These are phyloP conservation scores for Crepidotus variabilis DNA, from an alignment of 768 basidiomycete genomes.

Conservation along the genomic window DNA sequence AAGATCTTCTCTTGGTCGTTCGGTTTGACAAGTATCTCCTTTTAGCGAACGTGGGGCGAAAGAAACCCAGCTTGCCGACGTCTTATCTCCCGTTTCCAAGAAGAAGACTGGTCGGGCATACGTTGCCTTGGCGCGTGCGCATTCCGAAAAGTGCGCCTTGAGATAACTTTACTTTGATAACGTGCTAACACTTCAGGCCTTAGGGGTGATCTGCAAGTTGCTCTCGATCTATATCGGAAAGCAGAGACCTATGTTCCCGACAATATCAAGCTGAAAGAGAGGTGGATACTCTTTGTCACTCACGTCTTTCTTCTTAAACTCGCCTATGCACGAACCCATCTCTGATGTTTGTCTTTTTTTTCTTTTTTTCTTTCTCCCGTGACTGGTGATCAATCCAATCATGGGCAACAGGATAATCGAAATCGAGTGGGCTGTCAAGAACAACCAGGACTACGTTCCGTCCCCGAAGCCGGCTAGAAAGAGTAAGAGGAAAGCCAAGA, in stretches of 20 bases:
- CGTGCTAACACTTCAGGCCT: constrained; percentile 3
- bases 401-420: constrained; percentile 66
- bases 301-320: constrained; percentile 60
- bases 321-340: constrained; percentile 29
- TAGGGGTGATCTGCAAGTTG: constrained; percentile 78
- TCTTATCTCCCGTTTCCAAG: constrained; percentile 66
- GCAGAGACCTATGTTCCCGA: constrained; percentile 84
- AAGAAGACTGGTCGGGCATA: constrained; percentile 84
- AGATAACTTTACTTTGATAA: background rate
- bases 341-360: constrained; percentile 40
- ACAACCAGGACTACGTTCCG: constrained; percentile 57
- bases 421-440: constrained; percentile 74
- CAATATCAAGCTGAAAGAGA: constrained; percentile 80
- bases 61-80: constrained; percentile 57
- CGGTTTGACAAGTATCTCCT: background rate
- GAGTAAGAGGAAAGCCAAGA: constrained; percentile 31
- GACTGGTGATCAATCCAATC: constrained; percentile 22
- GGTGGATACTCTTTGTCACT: constrained; percentile 76
- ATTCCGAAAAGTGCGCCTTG: constrained; percentile 68
- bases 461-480: constrained; percentile 45
- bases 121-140: constrained; percentile 76
- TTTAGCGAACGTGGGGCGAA: constrained; percentile 57
- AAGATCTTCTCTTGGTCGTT: background rate
- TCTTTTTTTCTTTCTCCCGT: constrained; percentile 27
- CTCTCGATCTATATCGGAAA: constrained; percentile 78